Evolutionary conservation across 768 basidiomycete genomes (phyloP).

Genomic region (Mycena epipterygia): DNA sequence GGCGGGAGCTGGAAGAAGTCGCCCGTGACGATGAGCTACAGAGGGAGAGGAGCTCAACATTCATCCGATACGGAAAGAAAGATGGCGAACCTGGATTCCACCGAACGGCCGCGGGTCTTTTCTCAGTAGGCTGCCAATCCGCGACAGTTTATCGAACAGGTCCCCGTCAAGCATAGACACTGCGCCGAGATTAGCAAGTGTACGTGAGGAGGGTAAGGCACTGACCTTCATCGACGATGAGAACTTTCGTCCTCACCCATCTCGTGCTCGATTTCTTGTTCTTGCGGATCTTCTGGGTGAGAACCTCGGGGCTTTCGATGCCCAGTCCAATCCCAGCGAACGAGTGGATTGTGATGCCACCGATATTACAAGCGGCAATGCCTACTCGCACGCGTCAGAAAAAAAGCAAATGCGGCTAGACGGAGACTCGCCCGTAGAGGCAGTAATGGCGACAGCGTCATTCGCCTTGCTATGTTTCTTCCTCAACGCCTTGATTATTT

Average conservation of each 20-base stretch:
- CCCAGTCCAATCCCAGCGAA: conserved; percentile 96
- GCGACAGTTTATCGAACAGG: conserved; percentile 90
- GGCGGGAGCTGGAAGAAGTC: conserved; percentile 99
- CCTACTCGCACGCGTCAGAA: conserved; percentile 55
- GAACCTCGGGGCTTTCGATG: conserved; percentile 69
- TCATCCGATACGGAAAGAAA: not conserved
- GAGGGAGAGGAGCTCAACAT: not conserved
- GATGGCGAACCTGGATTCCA: conserved; percentile 82
- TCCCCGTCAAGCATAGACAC: conserved; percentile 98
- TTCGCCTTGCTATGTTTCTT: conserved; percentile 63
- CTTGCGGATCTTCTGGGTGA: conserved; percentile 77
- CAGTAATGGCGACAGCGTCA: conserved; percentile 93
- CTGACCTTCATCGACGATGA: conserved; percentile 87
- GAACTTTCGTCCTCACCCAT: conserved; percentile 88
- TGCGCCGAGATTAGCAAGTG: conserved; percentile 47
- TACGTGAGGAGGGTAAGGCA: not conserved
- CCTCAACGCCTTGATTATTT: conserved; percentile 85
- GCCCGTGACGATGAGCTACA: conserved; percentile 90
- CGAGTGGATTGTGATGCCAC: conserved; percentile 94
- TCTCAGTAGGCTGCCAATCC: conserved; percentile 75
- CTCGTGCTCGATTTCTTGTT: conserved; percentile 87
- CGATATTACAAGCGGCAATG: conserved; percentile 98
- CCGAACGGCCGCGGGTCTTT: conserved; percentile 85
- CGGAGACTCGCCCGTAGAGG: conserved; percentile 80
- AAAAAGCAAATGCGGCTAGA: not conserved